Conservation (phyloP, 2,329 filamentous ascomycete species). For the Endothia cerciana region DNA sequence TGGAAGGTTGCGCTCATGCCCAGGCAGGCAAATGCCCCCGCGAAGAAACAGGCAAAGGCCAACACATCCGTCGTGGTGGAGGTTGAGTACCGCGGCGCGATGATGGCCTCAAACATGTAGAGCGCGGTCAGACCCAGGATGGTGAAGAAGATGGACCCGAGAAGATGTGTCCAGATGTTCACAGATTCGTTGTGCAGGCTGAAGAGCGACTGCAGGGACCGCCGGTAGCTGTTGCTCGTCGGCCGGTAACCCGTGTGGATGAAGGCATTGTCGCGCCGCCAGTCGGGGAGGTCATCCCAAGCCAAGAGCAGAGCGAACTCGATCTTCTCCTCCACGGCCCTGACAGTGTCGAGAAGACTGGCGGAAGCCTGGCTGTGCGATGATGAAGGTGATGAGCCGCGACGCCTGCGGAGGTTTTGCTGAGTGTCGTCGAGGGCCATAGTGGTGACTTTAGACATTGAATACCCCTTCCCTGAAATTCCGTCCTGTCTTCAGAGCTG, state of each 20-base stretch:
- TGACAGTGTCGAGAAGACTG: constrained; percentile 34
- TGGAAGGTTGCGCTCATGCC: constrained; percentile 88
- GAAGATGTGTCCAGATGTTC: constrained; percentile 64
- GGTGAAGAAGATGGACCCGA: constrained; percentile 67
- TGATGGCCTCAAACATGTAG: constrained; percentile 53
- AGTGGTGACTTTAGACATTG: too few relatives aligned
- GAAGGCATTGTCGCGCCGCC: constrained; percentile 64
- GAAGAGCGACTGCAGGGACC: constrained; percentile 52
- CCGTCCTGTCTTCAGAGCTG: neutral
- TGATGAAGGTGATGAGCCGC: constrained; percentile 9
- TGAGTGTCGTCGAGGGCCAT: constrained; percentile 6
- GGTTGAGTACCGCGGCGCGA: constrained; percentile 68
- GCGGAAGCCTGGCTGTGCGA: constrained; percentile 22
- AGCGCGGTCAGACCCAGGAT: constrained; percentile 43
- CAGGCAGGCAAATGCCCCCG: constrained; percentile 71
- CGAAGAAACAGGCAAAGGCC: constrained; percentile 79
- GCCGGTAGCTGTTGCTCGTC: constrained; percentile 51
- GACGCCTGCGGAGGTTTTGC: constrained; percentile 20
- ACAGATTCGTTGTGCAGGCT: constrained; percentile 63
- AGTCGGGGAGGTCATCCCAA: constrained; percentile 62
- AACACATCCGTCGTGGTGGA: constrained; percentile 67
- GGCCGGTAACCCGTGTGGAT: constrained; percentile 59
- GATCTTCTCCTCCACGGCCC: constrained; percentile 45
- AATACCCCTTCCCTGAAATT: neutral
- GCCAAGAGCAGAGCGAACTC: constrained; percentile 49